Evolutionary conservation across 352 stramenopile species (phyloP), one percentile per base, ranked within the genome.

Genomic region (Phytophthora meadii): DNA sequence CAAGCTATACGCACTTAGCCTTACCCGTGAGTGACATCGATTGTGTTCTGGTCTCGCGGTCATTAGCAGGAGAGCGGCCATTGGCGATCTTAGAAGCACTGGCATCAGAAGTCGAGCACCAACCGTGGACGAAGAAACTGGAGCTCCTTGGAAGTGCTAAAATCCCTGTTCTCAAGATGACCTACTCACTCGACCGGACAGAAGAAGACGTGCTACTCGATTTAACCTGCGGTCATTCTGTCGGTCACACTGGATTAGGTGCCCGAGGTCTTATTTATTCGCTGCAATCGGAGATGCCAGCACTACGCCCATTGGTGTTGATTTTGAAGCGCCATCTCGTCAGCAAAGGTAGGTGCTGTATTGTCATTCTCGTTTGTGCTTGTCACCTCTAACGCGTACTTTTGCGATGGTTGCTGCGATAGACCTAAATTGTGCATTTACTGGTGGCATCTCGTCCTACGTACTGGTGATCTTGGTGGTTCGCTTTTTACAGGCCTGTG

Each of bases 1-100:
- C 95, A 28, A 99, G 94, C 71, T 97, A 97, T 42, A 99, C 96
- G 1, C 87, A 89, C n/a, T 78, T 99, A 17, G 90, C 96, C 39
- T 79, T 99, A 25, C 97, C 97, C 11, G 89, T 79, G 36, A 99
- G 96, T 60, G 97, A 99, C 81, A 81, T 99, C 19, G 97, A 99
- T 74, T 97, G 98, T 51, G 96, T 99, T 10, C 82, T 98, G 50
- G 76, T 97, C 22, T 88, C 93, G 36, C 92, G 90, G 42, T 90
- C 96, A 5, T 81, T 89, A 6, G 50, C 44, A 14, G 87, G 89
- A 68, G 85, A 87, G 46, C 78, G 79, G 15, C 92, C 97, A n/a
- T 76, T 90, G 22, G 76, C 79, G 4, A 94, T 97, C 54, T 87
- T 99, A 62, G 94, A 98, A 60, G 67, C 94, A 6, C 77, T 99